Percentiles rank a stretch among this genome's conserved stretches.
Conservation (phyloP, 2,329 filamentous ascomycete genomes). For the Trichoderma arundinaceum region DNA sequence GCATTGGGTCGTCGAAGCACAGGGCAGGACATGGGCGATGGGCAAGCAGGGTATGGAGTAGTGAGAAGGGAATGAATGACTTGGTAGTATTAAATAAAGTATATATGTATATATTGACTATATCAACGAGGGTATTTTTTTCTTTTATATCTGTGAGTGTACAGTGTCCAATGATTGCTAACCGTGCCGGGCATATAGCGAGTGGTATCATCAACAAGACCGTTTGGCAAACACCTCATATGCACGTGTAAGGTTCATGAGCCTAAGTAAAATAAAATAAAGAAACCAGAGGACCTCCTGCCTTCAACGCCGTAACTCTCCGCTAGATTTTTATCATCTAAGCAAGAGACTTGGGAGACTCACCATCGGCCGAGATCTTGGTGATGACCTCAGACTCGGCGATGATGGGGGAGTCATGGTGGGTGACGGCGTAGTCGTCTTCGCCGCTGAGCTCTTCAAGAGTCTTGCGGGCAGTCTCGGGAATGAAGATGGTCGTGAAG, state of each 20-base stretch:
- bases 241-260: slow-evolving; percentile 23
- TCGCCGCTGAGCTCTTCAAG: slow-evolving; percentile 65
- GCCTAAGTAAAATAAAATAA: background rate
- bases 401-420: background rate
- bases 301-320: slow-evolving; percentile 17
- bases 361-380: slow-evolving; percentile 21
- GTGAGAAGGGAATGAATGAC: slow-evolving; percentile 27
- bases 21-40: background rate
- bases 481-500: slow-evolving; percentile 72
- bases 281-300: background rate
- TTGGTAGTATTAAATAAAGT: slow-evolving; percentile 25
- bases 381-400: slow-evolving; percentile 17
- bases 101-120: slow-evolving; percentile 25
- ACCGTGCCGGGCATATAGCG: slow-evolving; percentile 22
- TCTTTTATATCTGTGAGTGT: background rate
- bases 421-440: slow-evolving; percentile 41
- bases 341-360: slow-evolving; percentile 19
- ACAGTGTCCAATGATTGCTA: slow-evolving; percentile 22
- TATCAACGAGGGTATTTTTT: slow-evolving; percentile 5
- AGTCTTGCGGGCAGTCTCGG: slow-evolving; percentile 76
- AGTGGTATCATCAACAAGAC: slow-evolving; percentile 29
- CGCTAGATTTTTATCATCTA: slow-evolving; percentile 3
- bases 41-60: no score
- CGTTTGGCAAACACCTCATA: slow-evolving; percentile 20
- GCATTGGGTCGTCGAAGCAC: slow-evolving; percentile 5